Percentiles rank a stretch among this genome's conserved stretches.
These are phyloP conservation scores for Apodospora peruviana DNA, from an alignment of 495 filamentous ascomycete genomes.

Conservation along the genomic window DNA sequence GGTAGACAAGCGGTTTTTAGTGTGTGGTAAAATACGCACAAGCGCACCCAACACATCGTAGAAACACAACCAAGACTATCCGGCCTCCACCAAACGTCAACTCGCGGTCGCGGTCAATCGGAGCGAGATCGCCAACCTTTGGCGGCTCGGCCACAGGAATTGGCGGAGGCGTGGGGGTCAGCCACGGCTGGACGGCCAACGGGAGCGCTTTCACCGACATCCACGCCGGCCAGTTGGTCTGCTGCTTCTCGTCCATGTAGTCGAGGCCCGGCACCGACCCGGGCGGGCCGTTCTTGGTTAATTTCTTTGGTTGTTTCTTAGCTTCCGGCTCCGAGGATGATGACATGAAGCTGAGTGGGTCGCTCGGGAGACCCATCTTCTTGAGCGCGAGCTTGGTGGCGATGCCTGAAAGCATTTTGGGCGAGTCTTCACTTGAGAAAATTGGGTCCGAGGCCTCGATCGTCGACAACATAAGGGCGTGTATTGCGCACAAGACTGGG, in stretches of 20 bases:
- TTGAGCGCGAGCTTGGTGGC: constrained; percentile 44
- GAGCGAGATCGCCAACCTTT: constrained; percentile 42
- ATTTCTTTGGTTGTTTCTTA: constrained; percentile 22
- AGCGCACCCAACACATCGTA: constrained; percentile 53
- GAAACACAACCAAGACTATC: constrained; percentile 43
- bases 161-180: constrained; percentile 39
- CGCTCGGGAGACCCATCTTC: constrained; percentile 38
- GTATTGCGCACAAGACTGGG: too few species aligned
- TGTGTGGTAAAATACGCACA: constrained; percentile 26
- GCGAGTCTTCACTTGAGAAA: too few species aligned
- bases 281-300: constrained; percentile 12
- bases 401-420: constrained; percentile 40
- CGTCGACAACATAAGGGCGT: too few species aligned
- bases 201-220: constrained; percentile 39
- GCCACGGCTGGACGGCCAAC: constrained; percentile 41
- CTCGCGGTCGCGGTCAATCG: constrained; percentile 37
- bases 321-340: constrained; percentile 8
- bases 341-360: constrained; percentile 33
- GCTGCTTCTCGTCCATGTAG: constrained; percentile 19
- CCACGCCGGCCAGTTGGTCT: constrained; percentile 28
- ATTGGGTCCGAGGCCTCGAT: too few species aligned
- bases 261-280: constrained; percentile 17
- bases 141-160: constrained; percentile 37
- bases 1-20: constrained; percentile 1
- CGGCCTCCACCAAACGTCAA: constrained; percentile 31